Evolutionary conservation across 2,329 filamentous ascomycete species (phyloP).

Genomic region (Aspergillus fructus): DNA sequence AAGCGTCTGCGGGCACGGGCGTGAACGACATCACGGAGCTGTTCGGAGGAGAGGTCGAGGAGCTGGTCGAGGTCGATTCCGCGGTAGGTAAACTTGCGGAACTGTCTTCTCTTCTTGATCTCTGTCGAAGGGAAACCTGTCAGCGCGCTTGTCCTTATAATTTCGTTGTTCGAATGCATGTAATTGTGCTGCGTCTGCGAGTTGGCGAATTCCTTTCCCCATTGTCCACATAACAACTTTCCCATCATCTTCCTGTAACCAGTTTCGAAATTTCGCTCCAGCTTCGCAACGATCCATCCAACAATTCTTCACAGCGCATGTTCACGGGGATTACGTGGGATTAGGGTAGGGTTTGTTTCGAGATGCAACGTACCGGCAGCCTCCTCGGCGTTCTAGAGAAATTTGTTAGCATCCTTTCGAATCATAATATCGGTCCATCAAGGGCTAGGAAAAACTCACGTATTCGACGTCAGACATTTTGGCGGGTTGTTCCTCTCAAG

Average conservation of each 20-base stretch:
- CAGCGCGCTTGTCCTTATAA: constrained; percentile 25
- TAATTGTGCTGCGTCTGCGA: background rate
- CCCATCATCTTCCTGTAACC: constrained; percentile 16
- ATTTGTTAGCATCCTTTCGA: constrained; percentile 35
- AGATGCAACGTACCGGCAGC: constrained; percentile 67
- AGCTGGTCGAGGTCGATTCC: constrained; percentile 99
- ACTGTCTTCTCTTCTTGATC: constrained; percentile 99
- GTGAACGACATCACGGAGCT: constrained; percentile 99
- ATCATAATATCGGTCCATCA: background rate
- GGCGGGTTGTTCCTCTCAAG: constrained; percentile 50
- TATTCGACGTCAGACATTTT: constrained; percentile 88
- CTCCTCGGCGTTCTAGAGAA: constrained; percentile 83
- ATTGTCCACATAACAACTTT: background rate
- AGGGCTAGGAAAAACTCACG: constrained; percentile 58
- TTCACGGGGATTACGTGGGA: constrained; percentile 5
- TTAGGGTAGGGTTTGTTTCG: constrained; percentile 14
- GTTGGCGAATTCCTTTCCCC: constrained; percentile 3
- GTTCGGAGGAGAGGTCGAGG: constrained; percentile 96
- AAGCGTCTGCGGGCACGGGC: constrained; percentile 97
- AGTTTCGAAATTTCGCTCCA: constrained; percentile 13
- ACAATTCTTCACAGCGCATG: constrained; percentile 1
- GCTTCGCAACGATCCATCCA: constrained; percentile 3
- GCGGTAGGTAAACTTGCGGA: constrained; percentile 99
- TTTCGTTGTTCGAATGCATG: constrained; percentile 10
- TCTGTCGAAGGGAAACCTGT: constrained; percentile 54